A percentile compares a stretch with the other conserved stretches of the same genome.
These are phyloP conservation scores for Zymoseptoria passerinii DNA, from an alignment of 2,329 filamentous ascomycete genomes.

Conservation along the genomic window DNA sequence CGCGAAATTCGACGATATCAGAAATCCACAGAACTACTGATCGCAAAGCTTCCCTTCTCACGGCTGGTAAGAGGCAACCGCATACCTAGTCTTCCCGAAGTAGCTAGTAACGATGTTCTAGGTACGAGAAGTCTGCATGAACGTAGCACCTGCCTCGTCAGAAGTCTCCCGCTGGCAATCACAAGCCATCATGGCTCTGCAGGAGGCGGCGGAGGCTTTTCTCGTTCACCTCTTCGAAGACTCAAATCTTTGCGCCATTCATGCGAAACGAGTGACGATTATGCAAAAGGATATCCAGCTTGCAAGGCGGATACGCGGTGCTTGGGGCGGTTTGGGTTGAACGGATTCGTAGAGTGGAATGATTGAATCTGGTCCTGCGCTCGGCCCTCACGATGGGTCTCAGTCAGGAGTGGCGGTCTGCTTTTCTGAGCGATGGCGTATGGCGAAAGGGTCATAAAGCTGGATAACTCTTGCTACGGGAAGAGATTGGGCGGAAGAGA, in stretches of 20 bases:
- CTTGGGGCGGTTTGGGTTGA: slow-evolving; percentile 33
- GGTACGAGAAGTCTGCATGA: slow-evolving; percentile 88
- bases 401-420: not conserved
- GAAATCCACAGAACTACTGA: slow-evolving; percentile 90
- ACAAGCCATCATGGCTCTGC: slow-evolving; percentile 90
- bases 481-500: not conserved
- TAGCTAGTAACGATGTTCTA: slow-evolving; percentile 12
- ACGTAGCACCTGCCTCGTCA: slow-evolving; percentile 66
- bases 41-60: slow-evolving; percentile 97
- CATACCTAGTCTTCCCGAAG: not conserved
- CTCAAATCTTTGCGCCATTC: slow-evolving; percentile 96
- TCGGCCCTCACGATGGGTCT: not conserved
- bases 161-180: slow-evolving; percentile 90
- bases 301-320: slow-evolving; percentile 86
- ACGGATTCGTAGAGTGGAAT: not conserved
- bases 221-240: slow-evolving; percentile 97
- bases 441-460: slow-evolving; percentile 10
- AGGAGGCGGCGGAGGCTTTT: slow-evolving; percentile 98
- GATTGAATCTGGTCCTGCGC: not conserved
- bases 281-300: slow-evolving; percentile 97
- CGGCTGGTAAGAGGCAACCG: slow-evolving; percentile 53
- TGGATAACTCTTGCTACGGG: not conserved
- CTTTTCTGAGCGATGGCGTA: slow-evolving; percentile 18
- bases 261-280: slow-evolving; percentile 99
- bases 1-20: slow-evolving; percentile 98